These are phyloP conservation scores for Juglanconis sp. DNA, from an alignment of 2,329 filamentous ascomycete genomes.

Conservation along the genomic window DNA sequence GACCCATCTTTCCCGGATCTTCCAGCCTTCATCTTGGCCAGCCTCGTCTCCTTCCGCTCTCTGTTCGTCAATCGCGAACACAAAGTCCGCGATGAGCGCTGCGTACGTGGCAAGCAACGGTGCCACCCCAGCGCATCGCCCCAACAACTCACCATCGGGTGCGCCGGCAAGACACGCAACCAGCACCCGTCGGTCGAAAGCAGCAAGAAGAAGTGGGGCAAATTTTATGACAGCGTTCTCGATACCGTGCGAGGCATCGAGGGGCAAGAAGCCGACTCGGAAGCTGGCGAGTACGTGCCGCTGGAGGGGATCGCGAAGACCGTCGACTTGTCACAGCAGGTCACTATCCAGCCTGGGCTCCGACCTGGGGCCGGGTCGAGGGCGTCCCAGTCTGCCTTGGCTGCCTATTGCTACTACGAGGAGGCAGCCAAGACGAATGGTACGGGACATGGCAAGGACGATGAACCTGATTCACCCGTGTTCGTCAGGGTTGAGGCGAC, in stretches of 20 bases:
- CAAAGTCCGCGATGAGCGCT: neutral
- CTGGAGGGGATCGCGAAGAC: neutral
- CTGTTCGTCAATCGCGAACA: neutral
- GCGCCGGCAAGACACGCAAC: neutral
- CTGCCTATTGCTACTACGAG: neutral
- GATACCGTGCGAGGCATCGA: neutral
- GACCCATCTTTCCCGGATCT: neutral
- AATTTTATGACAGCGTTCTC: neutral
- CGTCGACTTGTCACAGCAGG: neutral
- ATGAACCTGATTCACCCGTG: too few relatives aligned
- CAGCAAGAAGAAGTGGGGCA: neutral
- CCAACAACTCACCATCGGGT: neutral
- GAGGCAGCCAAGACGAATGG: neutral
- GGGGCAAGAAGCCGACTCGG: neutral
- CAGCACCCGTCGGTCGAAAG: neutral
- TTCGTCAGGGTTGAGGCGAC: too few relatives aligned
- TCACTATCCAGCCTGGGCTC: neutral
- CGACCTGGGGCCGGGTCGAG: neutral
- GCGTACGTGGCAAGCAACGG: neutral
- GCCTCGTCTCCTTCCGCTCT: slow-evolving; percentile 2
- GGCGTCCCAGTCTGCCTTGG: neutral
- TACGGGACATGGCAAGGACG: too few relatives aligned
- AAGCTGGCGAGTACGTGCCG: neutral
- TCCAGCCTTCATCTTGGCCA: neutral
- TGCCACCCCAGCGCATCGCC: neutral